Evolutionary conservation across 2,329 filamentous ascomycete species (phyloP), one percentile per base, ranked within the genome.

Genomic region (Ophiostoma australiae): DNA sequence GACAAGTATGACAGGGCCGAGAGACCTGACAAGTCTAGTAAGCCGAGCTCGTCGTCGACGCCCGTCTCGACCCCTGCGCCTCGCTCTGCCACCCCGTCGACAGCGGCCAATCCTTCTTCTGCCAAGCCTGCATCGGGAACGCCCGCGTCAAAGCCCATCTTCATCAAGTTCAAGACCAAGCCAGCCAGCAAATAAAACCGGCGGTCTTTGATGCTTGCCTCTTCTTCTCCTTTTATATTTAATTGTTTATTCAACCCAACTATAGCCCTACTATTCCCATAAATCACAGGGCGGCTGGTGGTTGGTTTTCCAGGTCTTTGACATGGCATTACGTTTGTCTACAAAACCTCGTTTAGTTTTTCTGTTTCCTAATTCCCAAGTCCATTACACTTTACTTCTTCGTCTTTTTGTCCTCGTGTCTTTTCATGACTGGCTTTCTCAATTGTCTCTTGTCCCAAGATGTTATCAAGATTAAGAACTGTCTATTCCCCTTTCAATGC

Each of bases 161-260:
- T 75, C 11, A 74, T 74, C 41, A 75, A 73, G 68, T 73, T 75
- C 55, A 75, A 75, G 73, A 69, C 70, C 20, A 75, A 75, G 69
- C 37, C 73, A n/a, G 69, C 70, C 3, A 69, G 1, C 66, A 39
- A 66, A 35, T n/a, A 27, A 20, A 10, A 27, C 7, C 10, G 1
- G 31, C 3, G 15, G 27, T 58, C 23, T 15, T 35, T 39, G 41
- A n/a, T 20, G 17, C 44, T n/a, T 7, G 6, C 44, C 27, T 31
- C 52, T n/a, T 27, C n/a, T 27, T 6, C 52, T 27, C 20, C 6
- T 58, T 27, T 31, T 17, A 7, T 58, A 2, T 58, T 27, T 23
- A 27, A 58, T 58, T 17, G 11, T 58, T 58, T 27, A 15, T 31
- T 58, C 13, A n/a, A 27, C 27, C 52, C n/a, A 15, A n/a, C 4